Evolutionary conservation across 2,329 filamentous ascomycete species (phyloP).

Genomic region (Arthrobotrys pseudoclavata): DNA sequence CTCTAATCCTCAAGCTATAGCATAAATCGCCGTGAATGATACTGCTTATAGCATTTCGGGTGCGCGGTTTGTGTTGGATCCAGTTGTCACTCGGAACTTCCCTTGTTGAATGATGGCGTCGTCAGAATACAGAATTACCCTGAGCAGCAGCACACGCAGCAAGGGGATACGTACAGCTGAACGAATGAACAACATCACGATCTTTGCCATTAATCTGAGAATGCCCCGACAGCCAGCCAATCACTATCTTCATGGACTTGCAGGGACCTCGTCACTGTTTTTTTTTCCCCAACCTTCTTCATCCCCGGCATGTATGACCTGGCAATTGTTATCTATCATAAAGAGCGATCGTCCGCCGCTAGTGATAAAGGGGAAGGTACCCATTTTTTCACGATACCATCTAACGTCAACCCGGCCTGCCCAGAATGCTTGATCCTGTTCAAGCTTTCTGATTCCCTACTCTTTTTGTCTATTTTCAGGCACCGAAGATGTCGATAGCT

Average conservation of each 20-base stretch:
- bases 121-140: conserved; percentile 1
- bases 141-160: conserved; percentile 3
- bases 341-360: conserved; percentile 11
- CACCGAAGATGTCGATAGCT: conserved; percentile 18
- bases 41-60: neutral
- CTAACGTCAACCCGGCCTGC: conserved; percentile 1
- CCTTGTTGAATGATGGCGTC: conserved; percentile 11
- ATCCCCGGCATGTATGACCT: neutral
- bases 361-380: conserved; percentile 21
- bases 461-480: conserved; percentile 9
- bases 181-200: neutral
- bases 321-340: conserved; percentile 7
- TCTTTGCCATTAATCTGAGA: neutral
- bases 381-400: conserved; percentile 4
- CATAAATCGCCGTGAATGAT: neutral
- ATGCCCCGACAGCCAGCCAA: neutral
- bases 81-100: conserved; percentile 3
- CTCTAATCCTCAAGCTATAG: neutral
- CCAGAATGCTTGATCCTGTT: conserved; percentile 50
- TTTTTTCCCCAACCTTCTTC: neutral
- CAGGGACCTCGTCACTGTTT: conserved; percentile 5
- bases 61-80: conserved; percentile 9
- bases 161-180: conserved; percentile 19
- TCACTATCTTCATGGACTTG: neutral
- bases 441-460: conserved; percentile 32